Base-by-base conservation (phyloP, 306 rosid genomes). In the Cicer cuneatum region DNA sequence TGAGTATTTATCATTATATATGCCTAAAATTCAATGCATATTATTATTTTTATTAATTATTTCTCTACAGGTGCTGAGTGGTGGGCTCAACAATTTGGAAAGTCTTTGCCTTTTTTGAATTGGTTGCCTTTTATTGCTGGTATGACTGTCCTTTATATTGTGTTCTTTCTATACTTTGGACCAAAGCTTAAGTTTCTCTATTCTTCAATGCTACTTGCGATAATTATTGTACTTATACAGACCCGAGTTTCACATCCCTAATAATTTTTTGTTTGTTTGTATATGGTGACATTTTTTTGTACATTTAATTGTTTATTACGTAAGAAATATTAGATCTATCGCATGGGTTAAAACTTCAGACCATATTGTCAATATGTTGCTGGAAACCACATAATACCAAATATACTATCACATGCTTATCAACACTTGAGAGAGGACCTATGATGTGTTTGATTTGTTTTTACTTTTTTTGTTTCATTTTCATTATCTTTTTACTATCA, bases 21-120 rank as follows among this genome's bases (percentile, higher is more conserved):
- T 52, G 11, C 45, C 62, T 49, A 61, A 45, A 74, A 63, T 60
- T 45, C 10, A 62, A 12, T 69, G 49, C 57, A 15, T 19, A 68
- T 59, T 48, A 1, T 58, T 60, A 48, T 76, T 14, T 8, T 71
- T n/a, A 14, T 41, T 7, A 18, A 18, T 68, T 79, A 45, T 41
- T 7, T 37, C 35, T 59, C 66, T 82, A 59, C 84, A 94, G 99
- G 98, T 86, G 88, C 96, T 74, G 92, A 85, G 70, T 92, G 99
- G 96, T 94, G 97, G 97, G 90, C 77, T 82, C 93, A 90, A 59
- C 80, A 73, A 63, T 82, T 89, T 78, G 90, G 90, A 18, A 87
- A 83, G 80, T 94, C 96, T 62, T 1, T 94, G 10, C 96, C 97
- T 21, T 59, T 89, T 70, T 78, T 95, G 69, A 82, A 87, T 66